Conservation (phyloP, 2,329 filamentous ascomycete genomes). For the Blumeria graminis region DNA sequence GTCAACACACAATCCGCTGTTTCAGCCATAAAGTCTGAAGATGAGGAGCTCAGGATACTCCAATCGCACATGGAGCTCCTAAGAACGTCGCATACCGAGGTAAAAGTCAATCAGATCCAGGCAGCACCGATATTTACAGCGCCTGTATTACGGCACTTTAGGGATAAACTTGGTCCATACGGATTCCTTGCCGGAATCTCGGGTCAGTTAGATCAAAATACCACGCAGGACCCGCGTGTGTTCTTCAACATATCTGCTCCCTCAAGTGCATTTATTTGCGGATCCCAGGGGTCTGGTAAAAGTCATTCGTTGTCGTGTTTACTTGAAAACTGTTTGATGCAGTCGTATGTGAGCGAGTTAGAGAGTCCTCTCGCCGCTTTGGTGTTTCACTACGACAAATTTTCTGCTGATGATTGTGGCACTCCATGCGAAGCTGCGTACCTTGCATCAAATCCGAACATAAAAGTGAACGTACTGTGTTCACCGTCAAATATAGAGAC, state of each 20-base stretch:
- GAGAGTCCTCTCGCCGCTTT: slow-evolving; percentile 25
- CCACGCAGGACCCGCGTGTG: slow-evolving; percentile 13
- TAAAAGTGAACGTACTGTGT: slow-evolving; percentile 5
- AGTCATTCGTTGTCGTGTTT: slow-evolving; percentile 33
- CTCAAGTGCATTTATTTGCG: slow-evolving; percentile 36
- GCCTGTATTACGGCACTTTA: slow-evolving; percentile 5
- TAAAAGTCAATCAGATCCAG: background rate
- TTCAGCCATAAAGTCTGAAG: no score
- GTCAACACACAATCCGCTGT: no score
- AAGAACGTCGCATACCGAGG: background rate
- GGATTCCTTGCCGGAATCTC: slow-evolving; percentile 9
- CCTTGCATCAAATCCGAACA: slow-evolving; percentile 17
- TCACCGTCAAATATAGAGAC: slow-evolving; percentile 5
- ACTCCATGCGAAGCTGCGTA: slow-evolving; percentile 28
- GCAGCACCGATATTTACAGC: slow-evolving; percentile 8
- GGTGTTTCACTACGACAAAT: slow-evolving; percentile 30
- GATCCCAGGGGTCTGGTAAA: slow-evolving; percentile 36
- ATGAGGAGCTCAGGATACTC: background rate
- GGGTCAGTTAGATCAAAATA: slow-evolving; percentile 2
- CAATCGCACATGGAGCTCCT: background rate
- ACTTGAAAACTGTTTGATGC: slow-evolving; percentile 20
- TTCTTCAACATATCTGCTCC: slow-evolving; percentile 29
- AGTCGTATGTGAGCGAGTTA: slow-evolving; percentile 18
- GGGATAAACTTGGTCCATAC: slow-evolving; percentile 8
- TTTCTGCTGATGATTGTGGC: slow-evolving; percentile 15